A percentile compares a stretch with the other conserved stretches of the same genome.
These are phyloP conservation scores for Dactylellina sp. DNA, from an alignment of 2,329 filamentous ascomycete species.

Conservation along the genomic window DNA sequence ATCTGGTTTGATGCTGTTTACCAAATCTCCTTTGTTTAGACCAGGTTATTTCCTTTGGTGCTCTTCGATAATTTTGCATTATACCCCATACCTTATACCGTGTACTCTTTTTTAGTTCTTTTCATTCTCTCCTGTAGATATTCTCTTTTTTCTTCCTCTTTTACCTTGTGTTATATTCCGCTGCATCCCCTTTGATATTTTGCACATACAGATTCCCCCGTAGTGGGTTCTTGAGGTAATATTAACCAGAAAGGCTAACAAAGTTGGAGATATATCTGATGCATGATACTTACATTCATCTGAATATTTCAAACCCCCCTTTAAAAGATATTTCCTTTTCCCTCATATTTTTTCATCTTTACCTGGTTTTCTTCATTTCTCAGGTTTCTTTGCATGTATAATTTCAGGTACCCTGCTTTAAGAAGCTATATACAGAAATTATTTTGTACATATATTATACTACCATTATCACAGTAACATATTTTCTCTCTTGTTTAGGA, in stretches of 20 bases:
- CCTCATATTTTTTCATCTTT: conserved; percentile 1
- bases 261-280: conserved; percentile 10
- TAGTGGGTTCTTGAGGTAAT: conserved; percentile 30
- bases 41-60: conserved; percentile 35
- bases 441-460: conserved; percentile 46
- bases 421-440: conserved; percentile 8
- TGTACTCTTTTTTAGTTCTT: conserved; percentile 47
- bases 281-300: conserved; percentile 26
- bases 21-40: conserved; percentile 48
- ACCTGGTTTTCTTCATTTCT: neutral
- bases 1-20: conserved; percentile 12
- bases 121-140: conserved; percentile 55
- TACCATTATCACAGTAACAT: conserved; percentile 5
- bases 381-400: conserved; percentile 24
- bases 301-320: conserved; percentile 4
- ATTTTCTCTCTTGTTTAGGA: too few species aligned
- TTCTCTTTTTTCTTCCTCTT: conserved; percentile 12
- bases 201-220: conserved; percentile 16
- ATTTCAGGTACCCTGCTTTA: conserved; percentile 15
- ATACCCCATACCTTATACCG: conserved; percentile 51
- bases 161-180: neutral
- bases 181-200: conserved; percentile 13
- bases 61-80: conserved; percentile 46
- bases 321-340: conserved; percentile 11
- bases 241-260: conserved; percentile 24